Base-by-base conservation (phyloP, 2,329 filamentous ascomycete species). In the Aspergillus awamori region DNA sequence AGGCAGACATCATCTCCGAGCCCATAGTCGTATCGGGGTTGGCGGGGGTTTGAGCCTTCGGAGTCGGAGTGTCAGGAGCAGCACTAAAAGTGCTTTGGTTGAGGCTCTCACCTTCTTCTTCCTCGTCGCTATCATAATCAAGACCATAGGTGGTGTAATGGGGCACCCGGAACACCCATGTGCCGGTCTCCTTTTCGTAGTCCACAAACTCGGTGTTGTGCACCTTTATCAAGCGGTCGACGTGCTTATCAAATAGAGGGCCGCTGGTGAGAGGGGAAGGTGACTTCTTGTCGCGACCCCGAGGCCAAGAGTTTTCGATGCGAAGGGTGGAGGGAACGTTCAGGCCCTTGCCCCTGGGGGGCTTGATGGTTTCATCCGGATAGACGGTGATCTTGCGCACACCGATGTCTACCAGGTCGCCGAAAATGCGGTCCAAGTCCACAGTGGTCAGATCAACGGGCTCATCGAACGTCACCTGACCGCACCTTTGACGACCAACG, bases 91-190 rank as follows among this genome's bases (percentile, higher is more conserved):
- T 80, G 76, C 81, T 84, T 71, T 82, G 79, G 60, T 78, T 78
- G 80, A 80, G 71, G 80, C 75, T 72, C 78, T 81, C 78, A 63
- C 83, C 81, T 68, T 86, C 86, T 7, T 82, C 82, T 51, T 89
- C 83, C 7, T 86, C 87, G 54, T 91, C 89, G 28, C 92, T 89
- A 48, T 93, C 91, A 56, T 91, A 92, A 65, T 94, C 90, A 57
- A 98, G 83, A 43, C 91, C 93, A 73, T 99, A 99, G 1, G 93
- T 97, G 1, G 94, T 98, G 76, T 96, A 99, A 76, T 99, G 95
- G 71, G 94, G 88, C n/a, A 99, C 95, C 8, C 83, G 87, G 80
- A 99, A 99, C 13, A 86, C 86, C 96, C 96, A 99, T 51, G 91
- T 85, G 56, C 94, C 95, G 56, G 88, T 93, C 1, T 91, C 83